Base-by-base conservation (phyloP, 2,329 filamentous ascomycete genomes). In the Alternaria triticimaculans region DNA sequence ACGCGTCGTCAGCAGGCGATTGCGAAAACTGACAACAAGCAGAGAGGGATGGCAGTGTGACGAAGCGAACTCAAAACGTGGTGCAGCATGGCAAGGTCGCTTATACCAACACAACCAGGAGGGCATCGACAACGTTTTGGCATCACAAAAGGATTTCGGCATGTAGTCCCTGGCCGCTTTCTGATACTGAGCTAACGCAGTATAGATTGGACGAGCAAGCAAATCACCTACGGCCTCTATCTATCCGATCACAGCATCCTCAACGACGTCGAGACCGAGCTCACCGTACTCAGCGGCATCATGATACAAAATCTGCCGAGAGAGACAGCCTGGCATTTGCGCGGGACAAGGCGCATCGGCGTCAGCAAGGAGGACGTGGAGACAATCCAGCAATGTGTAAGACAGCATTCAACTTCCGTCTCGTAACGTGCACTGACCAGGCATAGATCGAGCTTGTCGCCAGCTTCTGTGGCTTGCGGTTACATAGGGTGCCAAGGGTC, bases 141-240 rank as follows among this genome's bases (percentile, higher is more conserved):
- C 76, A 9, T 81, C 82, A 2, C 83, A 85, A 57, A 82, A 79
- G 61, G 84, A 85, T 65, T 84, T 85, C 51, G 77, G 82, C 72
- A 51, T 28, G 67, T 59, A 55, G 21, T 9, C 9, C 41, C n/a
- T n/a, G 43, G 20, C 51, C 65, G 18, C 41, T 20, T n/a, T 3
- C 20, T 25, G 8, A 2, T 4, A 9, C 3, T 15, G n/a, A 25
- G 21, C 50, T 66, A 28, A 68, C 20, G 11, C 15, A 10, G 18
- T n/a, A 26, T n/a, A 77, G 81, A 80, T 4, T 88, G 85, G 84
- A 76, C 88, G 7, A 84, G 82, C 18, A 79, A 81, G 18, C 78
- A 87, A 57, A 87, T 89, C 62, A 88, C 85, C 0, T 89, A 89
- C 63, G 87, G 87, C 0, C 77, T 89, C 11, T 89, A 85, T 66